Conservation (phyloP, 176 grass and related monocot species). For the Ensete ventricosum region DNA sequence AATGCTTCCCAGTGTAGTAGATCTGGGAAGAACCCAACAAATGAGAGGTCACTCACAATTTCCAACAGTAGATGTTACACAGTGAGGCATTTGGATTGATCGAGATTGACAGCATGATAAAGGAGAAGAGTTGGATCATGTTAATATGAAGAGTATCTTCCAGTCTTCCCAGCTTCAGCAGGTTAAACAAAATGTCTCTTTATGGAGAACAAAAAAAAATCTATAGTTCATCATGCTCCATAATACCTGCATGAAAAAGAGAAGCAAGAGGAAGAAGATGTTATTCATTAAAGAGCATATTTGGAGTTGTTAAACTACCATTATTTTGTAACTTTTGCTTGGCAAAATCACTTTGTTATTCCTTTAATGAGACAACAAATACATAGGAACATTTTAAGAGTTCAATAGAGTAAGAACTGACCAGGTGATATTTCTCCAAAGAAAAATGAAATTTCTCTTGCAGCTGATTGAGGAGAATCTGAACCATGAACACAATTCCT, state of each 20-base stretch:
- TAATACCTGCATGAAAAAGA: conserved; percentile 28
- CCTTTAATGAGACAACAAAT: background rate
- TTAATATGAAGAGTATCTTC: no score
- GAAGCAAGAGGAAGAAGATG: conserved; percentile 7
- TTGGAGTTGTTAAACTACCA: background rate
- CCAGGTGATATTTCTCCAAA: conserved; percentile 51
- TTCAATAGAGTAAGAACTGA: conserved; percentile 19
- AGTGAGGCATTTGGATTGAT: no score
- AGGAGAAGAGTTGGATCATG: no score
- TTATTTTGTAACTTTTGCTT: background rate
- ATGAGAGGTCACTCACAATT: no score
- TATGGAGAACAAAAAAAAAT: background rate
- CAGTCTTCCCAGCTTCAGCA: no score
- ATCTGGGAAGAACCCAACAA: no score
- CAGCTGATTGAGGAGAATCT: conserved; percentile 68
- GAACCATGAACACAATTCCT: conserved; percentile 95
- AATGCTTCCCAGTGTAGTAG: no score
- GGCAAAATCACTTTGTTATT: background rate
- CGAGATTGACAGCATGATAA: no score
- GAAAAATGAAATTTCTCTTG: conserved; percentile 78
- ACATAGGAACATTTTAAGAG: background rate
- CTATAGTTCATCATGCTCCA: conserved; percentile 68
- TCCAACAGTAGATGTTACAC: no score
- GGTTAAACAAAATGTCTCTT: no score
- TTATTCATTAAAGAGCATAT: background rate